Conservation (phyloP, 306 rosid species). For the Vachellia collinsii region DNA sequence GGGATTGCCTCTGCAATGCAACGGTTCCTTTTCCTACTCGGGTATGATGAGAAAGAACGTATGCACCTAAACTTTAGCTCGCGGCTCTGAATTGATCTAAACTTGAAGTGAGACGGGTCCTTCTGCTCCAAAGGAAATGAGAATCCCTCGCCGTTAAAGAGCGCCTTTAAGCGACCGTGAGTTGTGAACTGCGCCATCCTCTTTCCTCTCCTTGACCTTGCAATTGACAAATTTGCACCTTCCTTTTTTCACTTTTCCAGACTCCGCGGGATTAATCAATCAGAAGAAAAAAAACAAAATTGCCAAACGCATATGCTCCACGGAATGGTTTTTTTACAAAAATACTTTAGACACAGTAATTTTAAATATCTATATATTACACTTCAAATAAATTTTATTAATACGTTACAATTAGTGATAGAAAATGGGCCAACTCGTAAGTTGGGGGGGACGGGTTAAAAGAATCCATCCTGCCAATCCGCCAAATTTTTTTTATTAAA, state of each 20-base stretch:
- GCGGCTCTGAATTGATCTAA: conserved; percentile 52
- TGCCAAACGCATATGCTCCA: conserved; percentile 26
- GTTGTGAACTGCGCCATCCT: conserved; percentile 69
- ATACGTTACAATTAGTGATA: no score
- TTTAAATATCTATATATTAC: no score
- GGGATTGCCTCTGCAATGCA: conserved; percentile 50
- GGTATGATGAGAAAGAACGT: conserved; percentile 42
- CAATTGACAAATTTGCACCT: conserved; percentile 30
- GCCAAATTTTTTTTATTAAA: no score
- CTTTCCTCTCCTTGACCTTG: neutral
- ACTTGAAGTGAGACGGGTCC: conserved; percentile 60
- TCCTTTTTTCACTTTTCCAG: conserved; percentile 11
- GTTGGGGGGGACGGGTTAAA: no score
- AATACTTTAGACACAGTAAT: no score
- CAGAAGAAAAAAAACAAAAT: conserved; percentile 16
- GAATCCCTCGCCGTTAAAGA: conserved; percentile 62
- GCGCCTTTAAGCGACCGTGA: conserved; percentile 68
- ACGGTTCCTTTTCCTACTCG: conserved; percentile 43
- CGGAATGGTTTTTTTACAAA: no score
- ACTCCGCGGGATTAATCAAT: conserved; percentile 26
- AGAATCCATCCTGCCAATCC: no score
- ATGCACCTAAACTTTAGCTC: conserved; percentile 42
- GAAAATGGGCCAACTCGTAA: no score
- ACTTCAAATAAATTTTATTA: no score
- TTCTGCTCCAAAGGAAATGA: conserved; percentile 58